Base-by-base conservation (phyloP, 2,329 filamentous ascomycete genomes). In the Penicillium hesseltinei region DNA sequence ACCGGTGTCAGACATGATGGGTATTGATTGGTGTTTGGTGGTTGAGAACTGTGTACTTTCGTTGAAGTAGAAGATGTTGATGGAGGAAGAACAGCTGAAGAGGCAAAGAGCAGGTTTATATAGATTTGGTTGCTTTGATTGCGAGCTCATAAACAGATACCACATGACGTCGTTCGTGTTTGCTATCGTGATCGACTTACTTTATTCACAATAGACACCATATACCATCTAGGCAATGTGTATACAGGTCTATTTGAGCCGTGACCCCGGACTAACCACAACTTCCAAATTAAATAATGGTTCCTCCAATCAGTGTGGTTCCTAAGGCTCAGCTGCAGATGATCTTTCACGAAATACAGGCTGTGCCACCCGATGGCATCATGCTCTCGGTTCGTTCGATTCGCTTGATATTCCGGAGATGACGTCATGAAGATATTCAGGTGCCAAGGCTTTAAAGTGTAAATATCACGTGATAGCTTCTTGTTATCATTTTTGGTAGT, bases 1-100 rank as follows among this genome's bases (percentile, higher is more conserved):
- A 69, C 78, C 80, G 66, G 74, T 53, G 76, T 87, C 84, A 80
- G 84, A 83, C 83, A 85, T 86, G 71, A 66, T 83, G 74, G 67
- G 70, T 62, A 49, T 70, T 67, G 56, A 53, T 54, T 42, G 31
- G 56, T 46, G 35, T 25, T 43, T 58, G 27, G 36, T 51, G 15
- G 36, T 60, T 52, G 56, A 42, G n/a, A 21, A 40, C 23, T 47
- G 11, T 59, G 57, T 57, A 56, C 59, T 51, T 36, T 35, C 36
- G 35, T 46, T 29, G 23, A 25, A 36, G 19, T 25, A 58, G 39
- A 19, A 29, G 15, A 27, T 33, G 25, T 17, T 56, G 54, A 19
- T 29, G 15, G 23, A 43, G 36, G 25, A 50, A 48, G 29, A 31
- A 25, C 19, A 21, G n/a, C 11, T 11, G 19, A 51, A 5, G 29